Base-by-base conservation (phyloP, 345 rosid species). In the Syzygium jambos region DNA sequence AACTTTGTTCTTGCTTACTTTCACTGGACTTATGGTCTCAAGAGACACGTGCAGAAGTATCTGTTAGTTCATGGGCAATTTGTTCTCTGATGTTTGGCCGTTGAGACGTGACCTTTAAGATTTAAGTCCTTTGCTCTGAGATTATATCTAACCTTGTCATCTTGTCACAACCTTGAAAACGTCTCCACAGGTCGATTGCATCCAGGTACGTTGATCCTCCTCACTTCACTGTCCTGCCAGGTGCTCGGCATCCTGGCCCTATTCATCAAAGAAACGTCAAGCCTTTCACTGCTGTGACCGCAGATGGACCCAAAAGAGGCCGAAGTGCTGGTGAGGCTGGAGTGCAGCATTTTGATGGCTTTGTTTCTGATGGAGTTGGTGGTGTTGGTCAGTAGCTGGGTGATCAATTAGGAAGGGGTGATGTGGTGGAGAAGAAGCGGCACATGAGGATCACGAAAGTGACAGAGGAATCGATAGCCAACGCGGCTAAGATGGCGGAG, bases 131-230 rank as follows among this genome's bases (percentile, higher is more conserved):
- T 85, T 52, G 25, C 27, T 30, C 30, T 22, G 86, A 54, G 34
- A 11, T 43, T 54, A 19, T 34, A 65, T 15, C 78, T 65, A 65
- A 65, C 43, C 14, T n/a, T 9, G 73, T 61, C 73, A 61, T 61
- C 38, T 61, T 61, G 73, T 61, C 78, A 30, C 78, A 65, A 29
- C 16, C 7, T 16, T 34, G 34, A 41, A 22, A 30, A 2, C 23
- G 10, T 85, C 53, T 51, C 38, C 12, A 19, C 78, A 49, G 83
- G 14, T 41, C 52, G 14, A 57, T 86, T 84, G 78, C 51, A 84
- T 90, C 88, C 91, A 95, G 98, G 89, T 95, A 98, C 85, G 97
- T 95, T 30, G 99, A 98, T 13, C 98, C 99, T 59, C 34, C 68
- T 27, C 34, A 3, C 68, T 27, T 59, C 30, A 59, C 34, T 5